These are phyloP conservation scores for Ogataea nakhonphanomensis DNA, from an alignment of 805 yeast genomes.

Conservation along the genomic window DNA sequence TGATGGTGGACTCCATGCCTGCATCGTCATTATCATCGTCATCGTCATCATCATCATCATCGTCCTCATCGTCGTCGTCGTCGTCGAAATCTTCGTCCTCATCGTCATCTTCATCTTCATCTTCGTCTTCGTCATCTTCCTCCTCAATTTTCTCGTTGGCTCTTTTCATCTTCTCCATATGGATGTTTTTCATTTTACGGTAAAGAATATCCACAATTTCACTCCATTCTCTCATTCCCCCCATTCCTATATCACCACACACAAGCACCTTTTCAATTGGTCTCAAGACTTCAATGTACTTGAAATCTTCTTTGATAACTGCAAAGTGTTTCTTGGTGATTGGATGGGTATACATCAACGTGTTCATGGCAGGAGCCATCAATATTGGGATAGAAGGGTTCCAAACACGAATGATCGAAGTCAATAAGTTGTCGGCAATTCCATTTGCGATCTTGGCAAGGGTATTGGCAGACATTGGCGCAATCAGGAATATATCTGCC, in stretches of 20 bases:
- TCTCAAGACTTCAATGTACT: conserved; percentile 88
- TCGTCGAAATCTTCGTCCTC: conserved; percentile 40
- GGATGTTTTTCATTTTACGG: conserved; percentile 61
- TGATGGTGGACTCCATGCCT: conserved; percentile 9
- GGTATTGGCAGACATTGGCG: conserved; percentile 95
- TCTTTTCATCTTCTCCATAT: conserved; percentile 50
- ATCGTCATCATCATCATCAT: conserved; percentile 19
- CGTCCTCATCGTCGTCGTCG: conserved; percentile 39
- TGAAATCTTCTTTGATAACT: conserved; percentile 82
- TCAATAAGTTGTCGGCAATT: conserved; percentile 84
- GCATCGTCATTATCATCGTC: conserved; percentile 15
- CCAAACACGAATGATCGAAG: conserved; percentile 94
- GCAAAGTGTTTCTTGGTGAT: conserved; percentile 81
- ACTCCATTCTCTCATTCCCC: conserved; percentile 98
- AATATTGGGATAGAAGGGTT: conserved; percentile 85
- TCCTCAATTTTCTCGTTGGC: conserved; percentile 46
- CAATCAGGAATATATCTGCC: conserved; percentile 91
- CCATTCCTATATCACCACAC: conserved; percentile 98
- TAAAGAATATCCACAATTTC: conserved; percentile 87
- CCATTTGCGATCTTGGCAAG: conserved; percentile 87
- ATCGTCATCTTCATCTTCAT: conserved; percentile 38
- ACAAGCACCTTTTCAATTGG: conserved; percentile 95
- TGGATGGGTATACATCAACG: conserved; percentile 85
- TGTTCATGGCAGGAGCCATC: conserved; percentile 94
- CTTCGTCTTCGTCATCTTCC: conserved; percentile 43